Evolutionary conservation across 1,139 yeast species (phyloP).

Genomic region (Sugiyamaella castrensis): DNA sequence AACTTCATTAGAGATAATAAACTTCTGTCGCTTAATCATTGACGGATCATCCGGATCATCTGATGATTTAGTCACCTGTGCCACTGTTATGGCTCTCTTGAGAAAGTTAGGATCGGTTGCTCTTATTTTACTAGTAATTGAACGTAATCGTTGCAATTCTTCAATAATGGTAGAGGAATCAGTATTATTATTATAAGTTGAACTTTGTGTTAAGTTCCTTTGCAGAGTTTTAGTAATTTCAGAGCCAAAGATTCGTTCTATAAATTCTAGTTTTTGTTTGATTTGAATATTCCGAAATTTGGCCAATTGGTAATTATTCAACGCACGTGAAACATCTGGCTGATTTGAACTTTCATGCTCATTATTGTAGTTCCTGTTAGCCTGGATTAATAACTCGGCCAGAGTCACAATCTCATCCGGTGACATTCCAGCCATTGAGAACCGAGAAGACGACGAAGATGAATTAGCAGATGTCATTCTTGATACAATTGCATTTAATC

Average conservation of each 20-base stretch:
- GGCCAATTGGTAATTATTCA: constrained; percentile 1
- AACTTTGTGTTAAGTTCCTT: background rate
- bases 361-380: background rate
- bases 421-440: constrained; percentile 2
- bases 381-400: constrained; percentile 4
- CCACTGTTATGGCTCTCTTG: background rate
- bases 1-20: constrained; percentile 7
- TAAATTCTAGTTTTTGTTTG: constrained; percentile 2
- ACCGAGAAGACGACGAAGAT: background rate
- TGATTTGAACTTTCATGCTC: background rate
- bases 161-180: background rate
- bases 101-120: background rate
- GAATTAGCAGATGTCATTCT: constrained; percentile 4
- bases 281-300: background rate
- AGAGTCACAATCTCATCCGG: constrained; percentile 8
- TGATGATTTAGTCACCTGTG: background rate
- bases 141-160: background rate
- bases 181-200: background rate
- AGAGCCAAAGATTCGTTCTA: background rate
- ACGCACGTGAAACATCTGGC: background rate
- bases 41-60: background rate
- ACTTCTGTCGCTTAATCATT: constrained; percentile 1
- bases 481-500: background rate
- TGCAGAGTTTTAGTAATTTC: background rate
- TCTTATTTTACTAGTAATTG: background rate